Conservation (phyloP, 2,329 filamentous ascomycete genomes). For the Colletotrichum destructivum region DNA sequence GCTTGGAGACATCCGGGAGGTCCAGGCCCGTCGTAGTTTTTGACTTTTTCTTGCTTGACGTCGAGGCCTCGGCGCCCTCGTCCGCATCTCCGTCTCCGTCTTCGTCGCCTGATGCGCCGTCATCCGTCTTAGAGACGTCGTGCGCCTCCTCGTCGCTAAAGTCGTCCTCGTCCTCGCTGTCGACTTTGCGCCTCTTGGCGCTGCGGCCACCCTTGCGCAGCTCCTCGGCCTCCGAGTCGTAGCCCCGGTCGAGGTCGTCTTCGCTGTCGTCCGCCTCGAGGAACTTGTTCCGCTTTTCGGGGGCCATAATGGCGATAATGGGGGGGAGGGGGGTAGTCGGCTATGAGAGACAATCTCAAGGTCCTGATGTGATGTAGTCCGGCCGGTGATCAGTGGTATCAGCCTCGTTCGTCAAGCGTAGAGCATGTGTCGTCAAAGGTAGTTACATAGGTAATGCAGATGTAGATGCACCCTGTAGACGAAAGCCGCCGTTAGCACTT, state of each 20-base stretch:
- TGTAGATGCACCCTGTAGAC: background rate
- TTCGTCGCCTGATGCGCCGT: slow-evolving; percentile 50
- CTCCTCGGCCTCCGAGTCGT: slow-evolving; percentile 78
- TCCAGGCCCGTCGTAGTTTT: slow-evolving; percentile 36
- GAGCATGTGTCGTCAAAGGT: slow-evolving; percentile 15
- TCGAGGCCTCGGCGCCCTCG: slow-evolving; percentile 39
- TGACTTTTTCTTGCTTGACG: slow-evolving; percentile 49
- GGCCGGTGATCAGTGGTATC: background rate
- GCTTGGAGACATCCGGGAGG: slow-evolving; percentile 66
- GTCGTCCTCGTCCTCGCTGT: slow-evolving; percentile 59
- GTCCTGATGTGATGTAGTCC: background rate
- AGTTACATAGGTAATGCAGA: no score
- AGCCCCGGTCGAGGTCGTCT: slow-evolving; percentile 71
- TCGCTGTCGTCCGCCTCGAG: slow-evolving; percentile 74
- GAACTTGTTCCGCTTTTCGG: slow-evolving; percentile 81
- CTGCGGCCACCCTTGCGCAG: slow-evolving; percentile 75
- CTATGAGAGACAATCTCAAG: no score
- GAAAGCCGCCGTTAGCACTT: slow-evolving; percentile 16
- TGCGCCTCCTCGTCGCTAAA: slow-evolving; percentile 55
- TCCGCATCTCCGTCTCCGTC: slow-evolving; percentile 43
- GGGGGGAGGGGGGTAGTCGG: no score
- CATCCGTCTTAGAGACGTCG: slow-evolving; percentile 52
- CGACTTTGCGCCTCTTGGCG: slow-evolving; percentile 76
- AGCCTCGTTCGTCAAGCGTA: background rate
- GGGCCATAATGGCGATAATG: slow-evolving; percentile 68